Conservation (phyloP, 2,329 filamentous ascomycete genomes). For the Botrytis squamosa region DNA sequence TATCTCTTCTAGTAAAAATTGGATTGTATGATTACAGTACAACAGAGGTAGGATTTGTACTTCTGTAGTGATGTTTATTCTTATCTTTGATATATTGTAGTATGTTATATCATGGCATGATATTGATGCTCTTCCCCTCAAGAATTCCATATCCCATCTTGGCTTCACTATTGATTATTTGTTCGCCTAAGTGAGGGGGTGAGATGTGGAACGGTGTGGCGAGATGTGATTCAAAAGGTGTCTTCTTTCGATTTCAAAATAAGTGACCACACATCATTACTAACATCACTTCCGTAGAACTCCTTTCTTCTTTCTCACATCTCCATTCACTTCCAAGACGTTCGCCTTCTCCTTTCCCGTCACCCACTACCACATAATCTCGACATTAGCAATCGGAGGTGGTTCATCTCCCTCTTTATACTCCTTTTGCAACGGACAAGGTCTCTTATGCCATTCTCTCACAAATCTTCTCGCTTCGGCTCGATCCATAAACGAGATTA, state of each 20-base stretch:
- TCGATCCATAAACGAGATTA: conserved; percentile 37
- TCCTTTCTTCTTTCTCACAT: background rate
- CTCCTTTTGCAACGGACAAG: conserved; percentile 40
- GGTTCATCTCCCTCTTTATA: conserved; percentile 41
- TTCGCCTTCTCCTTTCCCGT: too few species aligned
- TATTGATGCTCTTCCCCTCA: too few species aligned
- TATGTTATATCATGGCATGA: too few species aligned
- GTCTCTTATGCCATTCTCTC: conserved; percentile 51
- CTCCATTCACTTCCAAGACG: background rate
- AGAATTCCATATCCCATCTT: too few species aligned
- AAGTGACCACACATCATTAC: background rate
- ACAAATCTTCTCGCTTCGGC: conserved; percentile 46
- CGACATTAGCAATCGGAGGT: conserved; percentile 44
- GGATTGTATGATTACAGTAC: background rate
- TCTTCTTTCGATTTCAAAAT: background rate
- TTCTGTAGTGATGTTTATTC: too few species aligned
- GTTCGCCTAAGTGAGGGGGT: background rate
- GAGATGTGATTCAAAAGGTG: background rate
- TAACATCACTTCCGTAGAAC: background rate
- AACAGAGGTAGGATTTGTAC: too few species aligned
- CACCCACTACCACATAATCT: conserved; percentile 48
- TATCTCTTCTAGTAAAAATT: too few species aligned
- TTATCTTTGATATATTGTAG: too few species aligned
- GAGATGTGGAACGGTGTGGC: too few species aligned
- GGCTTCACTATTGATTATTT: too few species aligned